These are phyloP conservation scores for Poa pratensis DNA, from an alignment of 176 grass and related monocot genomes.

Conservation along the genomic window DNA sequence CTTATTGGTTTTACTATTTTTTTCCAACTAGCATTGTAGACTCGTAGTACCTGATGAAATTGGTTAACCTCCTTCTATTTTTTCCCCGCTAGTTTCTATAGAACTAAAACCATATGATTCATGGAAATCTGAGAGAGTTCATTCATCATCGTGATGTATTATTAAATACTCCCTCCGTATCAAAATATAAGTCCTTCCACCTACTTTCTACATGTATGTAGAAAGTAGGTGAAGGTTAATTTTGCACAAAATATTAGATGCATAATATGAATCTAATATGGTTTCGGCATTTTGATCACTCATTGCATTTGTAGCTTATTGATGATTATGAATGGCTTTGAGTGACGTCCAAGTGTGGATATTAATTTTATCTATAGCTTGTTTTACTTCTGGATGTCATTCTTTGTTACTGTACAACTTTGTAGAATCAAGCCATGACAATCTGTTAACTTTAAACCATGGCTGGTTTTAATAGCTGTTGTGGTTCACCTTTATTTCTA, in stretches of 20 bases:
- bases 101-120: not conserved
- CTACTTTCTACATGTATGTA: too few relatives aligned
- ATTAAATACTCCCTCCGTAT: not conserved
- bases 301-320: not conserved
- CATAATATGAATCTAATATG: not conserved
- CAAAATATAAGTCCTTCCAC: too few relatives aligned
- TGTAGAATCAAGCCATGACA: not conserved
- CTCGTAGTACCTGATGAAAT: not conserved
- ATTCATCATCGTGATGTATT: constrained; percentile 7
- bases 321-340: not conserved
- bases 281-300: not conserved
- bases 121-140: not conserved
- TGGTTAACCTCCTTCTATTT: not conserved
- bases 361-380: not conserved
- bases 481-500: constrained; percentile 18
- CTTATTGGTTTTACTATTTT: not conserved
- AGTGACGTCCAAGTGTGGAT: not conserved
- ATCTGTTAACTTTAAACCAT: not conserved
- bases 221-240: too few relatives aligned
- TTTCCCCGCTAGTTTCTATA: not conserved
- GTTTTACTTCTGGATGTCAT: not conserved
- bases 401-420: not conserved
- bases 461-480: not conserved
- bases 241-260: not conserved
- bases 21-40: not conserved